phyloP scores from a whole-genome alignment of 805 yeast genomes.

The fission yeast (Schizosaccharomyces pombe) region DNA sequence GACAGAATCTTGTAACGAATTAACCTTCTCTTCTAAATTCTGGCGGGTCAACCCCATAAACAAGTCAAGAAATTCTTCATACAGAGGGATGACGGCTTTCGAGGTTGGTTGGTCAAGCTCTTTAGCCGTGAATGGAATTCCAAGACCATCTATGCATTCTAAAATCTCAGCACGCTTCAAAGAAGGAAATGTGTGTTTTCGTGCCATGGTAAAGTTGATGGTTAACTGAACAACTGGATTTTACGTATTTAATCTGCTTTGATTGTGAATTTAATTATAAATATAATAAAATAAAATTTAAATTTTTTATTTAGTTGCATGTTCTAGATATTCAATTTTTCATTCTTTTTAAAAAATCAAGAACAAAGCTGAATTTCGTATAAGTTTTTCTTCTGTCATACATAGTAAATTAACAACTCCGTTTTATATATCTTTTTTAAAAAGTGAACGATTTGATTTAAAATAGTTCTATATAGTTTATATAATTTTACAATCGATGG shows the following conservation, averaged over 20 bases:
- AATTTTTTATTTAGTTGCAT: no score
- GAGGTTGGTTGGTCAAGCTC: not conserved
- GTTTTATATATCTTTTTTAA: not conserved
- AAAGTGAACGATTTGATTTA: no score
- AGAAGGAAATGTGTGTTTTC: not conserved
- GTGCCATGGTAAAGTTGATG: not conserved
- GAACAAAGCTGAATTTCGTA: not conserved
- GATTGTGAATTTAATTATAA: no score
- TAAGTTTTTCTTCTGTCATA: not conserved
- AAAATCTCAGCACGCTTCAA: not conserved
- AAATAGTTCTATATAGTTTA: no score
- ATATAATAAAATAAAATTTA: no score
- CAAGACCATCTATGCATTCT: not conserved
- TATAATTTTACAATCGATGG: no score
- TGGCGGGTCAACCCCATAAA: slow-evolving; percentile 3
- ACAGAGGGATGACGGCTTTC: not conserved
- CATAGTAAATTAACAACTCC: not conserved
- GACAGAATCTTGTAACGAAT: not conserved
- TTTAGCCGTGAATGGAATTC: not conserved
- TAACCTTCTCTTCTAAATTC: not conserved
- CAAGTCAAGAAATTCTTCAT: not conserved
- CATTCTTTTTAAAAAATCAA: not conserved
- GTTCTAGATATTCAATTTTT: no score
- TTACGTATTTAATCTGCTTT: no score
- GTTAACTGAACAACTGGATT: not conserved